Conservation (phyloP, 2,329 filamentous ascomycete genomes). For the Colletotrichum tropicale region DNA sequence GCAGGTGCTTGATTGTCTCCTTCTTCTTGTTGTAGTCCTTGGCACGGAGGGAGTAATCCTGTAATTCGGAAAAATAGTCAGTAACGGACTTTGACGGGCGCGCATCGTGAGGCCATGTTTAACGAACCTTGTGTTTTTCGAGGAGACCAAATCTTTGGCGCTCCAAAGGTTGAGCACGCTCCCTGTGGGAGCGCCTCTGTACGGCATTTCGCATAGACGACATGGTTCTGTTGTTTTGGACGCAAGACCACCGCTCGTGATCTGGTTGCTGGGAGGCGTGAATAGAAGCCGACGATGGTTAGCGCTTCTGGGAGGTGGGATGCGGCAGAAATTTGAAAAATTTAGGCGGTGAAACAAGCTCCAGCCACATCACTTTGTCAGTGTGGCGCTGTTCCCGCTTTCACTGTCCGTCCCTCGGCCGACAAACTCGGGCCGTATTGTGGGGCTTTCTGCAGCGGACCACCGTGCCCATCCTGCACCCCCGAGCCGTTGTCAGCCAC, state of each 20-base stretch:
- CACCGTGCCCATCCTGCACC: not conserved
- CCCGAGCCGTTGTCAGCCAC: not conserved
- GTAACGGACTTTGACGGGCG: not conserved
- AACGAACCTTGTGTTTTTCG: slow-evolving; percentile 86
- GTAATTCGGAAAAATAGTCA: not conserved
- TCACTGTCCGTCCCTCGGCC: not conserved
- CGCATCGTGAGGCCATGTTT: not conserved
- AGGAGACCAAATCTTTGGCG: slow-evolving; percentile 88
- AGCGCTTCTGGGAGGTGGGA: slow-evolving; percentile 8
- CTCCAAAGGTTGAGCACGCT: slow-evolving; percentile 85
- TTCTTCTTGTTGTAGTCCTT: slow-evolving; percentile 72
- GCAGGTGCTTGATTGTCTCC: slow-evolving; percentile 60
- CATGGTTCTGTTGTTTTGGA: slow-evolving; percentile 36
- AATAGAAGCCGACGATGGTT: not conserved
- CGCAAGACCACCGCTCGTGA: not conserved
- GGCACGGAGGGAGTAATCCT: slow-evolving; percentile 70
- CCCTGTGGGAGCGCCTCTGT: slow-evolving; percentile 83
- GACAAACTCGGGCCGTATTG: not conserved
- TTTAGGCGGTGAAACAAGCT: slow-evolving; percentile 20
- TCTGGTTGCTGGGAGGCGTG: not conserved
- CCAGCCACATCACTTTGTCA: not conserved
- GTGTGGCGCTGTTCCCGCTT: not conserved
- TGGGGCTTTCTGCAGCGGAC: not conserved
- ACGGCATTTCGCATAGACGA: slow-evolving; percentile 67
- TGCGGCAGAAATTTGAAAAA: slow-evolving; percentile 23